phyloP scores from a whole-genome alignment of 2,329 filamentous ascomycete genomes.

The Hortaea sp. region DNA sequence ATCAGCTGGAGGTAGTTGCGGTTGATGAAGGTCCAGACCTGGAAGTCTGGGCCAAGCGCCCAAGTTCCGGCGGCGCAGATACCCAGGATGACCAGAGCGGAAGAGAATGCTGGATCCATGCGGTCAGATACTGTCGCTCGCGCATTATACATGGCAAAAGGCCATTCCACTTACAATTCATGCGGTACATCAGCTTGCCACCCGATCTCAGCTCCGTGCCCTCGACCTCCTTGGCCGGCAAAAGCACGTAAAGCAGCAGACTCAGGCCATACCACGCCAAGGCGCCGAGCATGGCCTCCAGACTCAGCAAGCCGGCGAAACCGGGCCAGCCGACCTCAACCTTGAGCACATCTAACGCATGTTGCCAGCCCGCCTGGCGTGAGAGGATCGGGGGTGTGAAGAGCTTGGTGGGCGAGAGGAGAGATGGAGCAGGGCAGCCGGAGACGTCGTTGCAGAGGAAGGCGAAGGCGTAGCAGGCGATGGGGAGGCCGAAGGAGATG shows the following conservation, averaged over 20 bases:
- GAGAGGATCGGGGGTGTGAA: slow-evolving; percentile 19
- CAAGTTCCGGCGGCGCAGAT: slow-evolving; percentile 64
- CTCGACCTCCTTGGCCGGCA: slow-evolving; percentile 63
- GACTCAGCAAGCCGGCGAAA: slow-evolving; percentile 58
- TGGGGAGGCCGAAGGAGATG: slow-evolving; percentile 71
- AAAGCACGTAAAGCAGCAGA: slow-evolving; percentile 60
- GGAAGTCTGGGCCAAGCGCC: slow-evolving; percentile 68
- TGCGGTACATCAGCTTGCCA: slow-evolving; percentile 68
- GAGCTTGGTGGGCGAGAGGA: slow-evolving; percentile 62
- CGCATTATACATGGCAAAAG: slow-evolving; percentile 1
- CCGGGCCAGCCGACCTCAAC: slow-evolving; percentile 78
- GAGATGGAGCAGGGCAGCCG: slow-evolving; percentile 77
- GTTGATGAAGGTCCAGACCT: slow-evolving; percentile 85
- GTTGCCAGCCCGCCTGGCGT: slow-evolving; percentile 19
- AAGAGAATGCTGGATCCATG: slow-evolving; percentile 53
- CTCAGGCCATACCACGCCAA: slow-evolving; percentile 71
- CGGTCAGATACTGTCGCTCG: neutral
- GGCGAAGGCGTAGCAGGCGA: slow-evolving; percentile 66
- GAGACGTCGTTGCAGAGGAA: slow-evolving; percentile 89
- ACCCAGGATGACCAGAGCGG: slow-evolving; percentile 63
- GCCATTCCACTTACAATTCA: slow-evolving; percentile 43
- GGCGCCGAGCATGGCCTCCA: slow-evolving; percentile 57
- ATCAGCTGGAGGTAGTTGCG: slow-evolving; percentile 83
- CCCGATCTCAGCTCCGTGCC: slow-evolving; percentile 62
- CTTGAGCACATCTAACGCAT: slow-evolving; percentile 61